A percentile compares a stretch with the other conserved stretches of the same genome.
Evolutionary conservation across 768 basidiomycete species (phyloP).

Genomic region (Hygrocybe punicea): DNA sequence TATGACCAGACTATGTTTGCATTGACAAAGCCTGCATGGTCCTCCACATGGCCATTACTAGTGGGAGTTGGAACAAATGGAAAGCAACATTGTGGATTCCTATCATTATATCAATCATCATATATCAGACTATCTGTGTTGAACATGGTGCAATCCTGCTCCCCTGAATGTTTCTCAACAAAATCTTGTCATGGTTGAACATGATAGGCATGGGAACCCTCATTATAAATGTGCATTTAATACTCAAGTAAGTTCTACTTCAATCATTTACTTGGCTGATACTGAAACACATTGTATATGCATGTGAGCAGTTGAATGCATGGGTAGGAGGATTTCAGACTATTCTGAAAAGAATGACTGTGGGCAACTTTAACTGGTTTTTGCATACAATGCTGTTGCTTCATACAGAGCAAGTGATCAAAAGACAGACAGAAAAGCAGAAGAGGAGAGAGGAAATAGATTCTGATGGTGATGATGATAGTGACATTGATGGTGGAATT

Average conservation of each 20-base stretch:
- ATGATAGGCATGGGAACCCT: conserved; percentile 19
- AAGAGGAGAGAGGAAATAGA: no score
- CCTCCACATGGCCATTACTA: conserved; percentile 4
- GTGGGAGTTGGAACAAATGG: conserved; percentile 12
- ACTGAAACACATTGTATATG: conserved; percentile 12
- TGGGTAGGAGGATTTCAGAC: no score
- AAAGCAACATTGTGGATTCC: conserved; percentile 22
- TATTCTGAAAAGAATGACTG: no score
- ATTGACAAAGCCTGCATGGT: conserved; percentile 3
- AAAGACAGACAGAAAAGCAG: no score
- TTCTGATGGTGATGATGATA: no score
- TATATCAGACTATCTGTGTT: background rate
- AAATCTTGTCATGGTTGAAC: conserved; percentile 24
- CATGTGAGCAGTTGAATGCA: no score
- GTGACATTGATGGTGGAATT: no score
- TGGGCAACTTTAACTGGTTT: no score
- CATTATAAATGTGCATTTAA: conserved; percentile 17
- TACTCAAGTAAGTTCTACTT: background rate
- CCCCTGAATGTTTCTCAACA: conserved; percentile 28
- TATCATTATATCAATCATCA: conserved; percentile 15
- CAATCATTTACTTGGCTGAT: background rate
- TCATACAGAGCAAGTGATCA: no score
- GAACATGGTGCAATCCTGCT: conserved; percentile 15
- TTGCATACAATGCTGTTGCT: no score
- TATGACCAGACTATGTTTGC: conserved; percentile 23